Evolutionary conservation across 2,329 filamentous ascomycete species (phyloP).

Genomic region (Stachybotrys chlorohalonatus): DNA sequence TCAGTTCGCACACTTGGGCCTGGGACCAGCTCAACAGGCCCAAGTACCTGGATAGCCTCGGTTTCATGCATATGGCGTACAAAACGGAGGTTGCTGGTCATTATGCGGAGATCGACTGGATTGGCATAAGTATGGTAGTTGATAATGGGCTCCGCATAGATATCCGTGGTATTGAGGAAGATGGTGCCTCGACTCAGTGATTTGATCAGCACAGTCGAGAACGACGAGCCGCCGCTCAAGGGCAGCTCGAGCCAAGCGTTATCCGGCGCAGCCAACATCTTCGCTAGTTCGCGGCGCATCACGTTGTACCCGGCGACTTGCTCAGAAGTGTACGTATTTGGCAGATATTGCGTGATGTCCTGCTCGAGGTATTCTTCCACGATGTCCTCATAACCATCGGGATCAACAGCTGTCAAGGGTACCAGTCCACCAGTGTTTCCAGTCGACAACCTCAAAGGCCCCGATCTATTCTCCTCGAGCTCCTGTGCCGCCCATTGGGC

Average conservation of each 20-base stretch:
- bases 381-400: conserved; percentile 5
- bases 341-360: conserved; percentile 4
- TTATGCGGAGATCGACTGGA: conserved; percentile 33
- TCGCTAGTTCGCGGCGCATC: conserved; percentile 38
- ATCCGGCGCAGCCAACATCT: conserved; percentile 29
- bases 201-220: conserved; percentile 7
- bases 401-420: conserved; percentile 6
- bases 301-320: conserved; percentile 23
- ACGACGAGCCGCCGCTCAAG: conserved; percentile 1
- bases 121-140: conserved; percentile 36
- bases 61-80: conserved; percentile 23
- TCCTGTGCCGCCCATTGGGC: conserved; percentile 6
- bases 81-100: conserved; percentile 35
- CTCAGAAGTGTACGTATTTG: conserved; percentile 4
- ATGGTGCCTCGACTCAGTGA: conserved; percentile 31
- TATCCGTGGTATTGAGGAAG: conserved; percentile 37
- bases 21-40: conserved; percentile 28
- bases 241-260: conserved; percentile 12
- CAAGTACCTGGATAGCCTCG: conserved; percentile 3
- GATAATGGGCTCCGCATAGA: conserved; percentile 41
- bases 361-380: conserved; percentile 5
- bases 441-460: conserved; percentile 11
- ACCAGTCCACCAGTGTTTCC: conserved; percentile 11
- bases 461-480: conserved; percentile 9
- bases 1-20: conserved; percentile 25